Conservation (phyloP, 805 yeast species). For the Saccharomycopsis sp. region DNA sequence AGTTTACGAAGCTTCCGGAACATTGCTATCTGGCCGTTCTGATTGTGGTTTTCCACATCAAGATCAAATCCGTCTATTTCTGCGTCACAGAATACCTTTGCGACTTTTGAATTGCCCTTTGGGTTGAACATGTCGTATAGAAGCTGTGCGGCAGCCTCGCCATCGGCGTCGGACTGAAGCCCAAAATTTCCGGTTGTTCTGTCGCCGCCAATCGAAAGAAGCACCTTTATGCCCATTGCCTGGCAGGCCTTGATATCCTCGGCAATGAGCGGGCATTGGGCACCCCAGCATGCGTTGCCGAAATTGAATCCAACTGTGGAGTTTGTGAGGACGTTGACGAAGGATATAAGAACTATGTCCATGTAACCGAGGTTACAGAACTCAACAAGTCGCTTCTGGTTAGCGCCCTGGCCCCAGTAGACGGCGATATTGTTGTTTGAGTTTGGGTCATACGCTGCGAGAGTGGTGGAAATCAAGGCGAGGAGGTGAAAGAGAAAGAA, state of each 20-base stretch:
- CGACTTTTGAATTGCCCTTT: constrained; percentile 32
- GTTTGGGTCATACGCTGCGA: constrained; percentile 29
- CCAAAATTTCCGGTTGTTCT: constrained; percentile 69
- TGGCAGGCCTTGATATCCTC: constrained; percentile 73
- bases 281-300: constrained; percentile 33
- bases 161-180: constrained; percentile 62
- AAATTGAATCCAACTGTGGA: constrained; percentile 32
- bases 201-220: constrained; percentile 73
- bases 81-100: constrained; percentile 14
- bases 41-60: constrained; percentile 28
- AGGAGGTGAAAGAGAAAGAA: too few species aligned
- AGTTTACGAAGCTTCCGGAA: constrained; percentile 31
- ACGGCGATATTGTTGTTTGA: constrained; percentile 46
- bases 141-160: constrained; percentile 53
- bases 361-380: constrained; percentile 51
- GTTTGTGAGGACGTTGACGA: constrained; percentile 36
- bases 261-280: constrained; percentile 40
- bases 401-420: constrained; percentile 67
- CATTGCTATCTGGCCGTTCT: constrained; percentile 46
- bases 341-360: constrained; percentile 30
- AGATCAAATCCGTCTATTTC: constrained; percentile 17
- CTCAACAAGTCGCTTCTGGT: constrained; percentile 35
- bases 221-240: constrained; percentile 61
- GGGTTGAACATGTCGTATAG: constrained; percentile 54
- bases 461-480: background rate